phyloP scores from a whole-genome alignment of 176 grass and related monocot species.

The Oryza punctata region DNA sequence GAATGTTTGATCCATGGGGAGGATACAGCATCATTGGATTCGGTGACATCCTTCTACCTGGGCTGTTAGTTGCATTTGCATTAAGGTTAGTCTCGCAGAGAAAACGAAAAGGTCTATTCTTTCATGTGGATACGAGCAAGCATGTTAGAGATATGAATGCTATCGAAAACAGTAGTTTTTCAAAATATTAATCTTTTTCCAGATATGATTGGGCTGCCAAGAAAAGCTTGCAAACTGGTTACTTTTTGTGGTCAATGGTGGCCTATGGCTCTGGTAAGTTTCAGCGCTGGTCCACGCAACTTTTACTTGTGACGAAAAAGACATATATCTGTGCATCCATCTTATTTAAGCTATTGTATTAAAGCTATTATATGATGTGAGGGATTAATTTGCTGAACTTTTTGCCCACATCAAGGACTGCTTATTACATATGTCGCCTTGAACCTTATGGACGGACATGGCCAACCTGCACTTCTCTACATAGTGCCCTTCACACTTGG shows the following conservation, averaged over 20 bases:
- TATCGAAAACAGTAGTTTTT: conserved; percentile 15
- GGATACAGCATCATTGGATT: conserved; percentile 96
- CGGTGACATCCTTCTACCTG: conserved; percentile 96
- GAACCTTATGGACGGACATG: conserved; percentile 97
- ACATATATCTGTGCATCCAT: not conserved
- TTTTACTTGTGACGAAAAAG: not conserved
- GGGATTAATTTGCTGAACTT: not conserved
- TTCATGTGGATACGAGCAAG: not conserved
- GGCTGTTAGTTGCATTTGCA: conserved; percentile 82
- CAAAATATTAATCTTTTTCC: not conserved
- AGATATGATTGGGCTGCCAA: conserved; percentile 90
- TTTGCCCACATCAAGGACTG: conserved; percentile 60
- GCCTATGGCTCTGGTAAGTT: conserved; percentile 93
- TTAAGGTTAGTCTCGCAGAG: conserved; percentile 53
- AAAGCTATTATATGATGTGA: not conserved
- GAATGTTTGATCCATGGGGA: conserved; percentile 96
- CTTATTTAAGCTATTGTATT: not conserved
- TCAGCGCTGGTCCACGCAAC: not conserved
- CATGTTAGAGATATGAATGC: not conserved
- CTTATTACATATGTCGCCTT: conserved; percentile 89
- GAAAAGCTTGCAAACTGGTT: conserved; percentile 81
- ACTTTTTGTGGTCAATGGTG: conserved; percentile 90
- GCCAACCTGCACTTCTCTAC: conserved; percentile 94
- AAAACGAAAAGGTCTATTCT: not conserved
- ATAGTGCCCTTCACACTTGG: conserved; percentile 95